Base-by-base conservation (phyloP, 2,329 filamentous ascomycete species). In the Alternaria burnsii region DNA sequence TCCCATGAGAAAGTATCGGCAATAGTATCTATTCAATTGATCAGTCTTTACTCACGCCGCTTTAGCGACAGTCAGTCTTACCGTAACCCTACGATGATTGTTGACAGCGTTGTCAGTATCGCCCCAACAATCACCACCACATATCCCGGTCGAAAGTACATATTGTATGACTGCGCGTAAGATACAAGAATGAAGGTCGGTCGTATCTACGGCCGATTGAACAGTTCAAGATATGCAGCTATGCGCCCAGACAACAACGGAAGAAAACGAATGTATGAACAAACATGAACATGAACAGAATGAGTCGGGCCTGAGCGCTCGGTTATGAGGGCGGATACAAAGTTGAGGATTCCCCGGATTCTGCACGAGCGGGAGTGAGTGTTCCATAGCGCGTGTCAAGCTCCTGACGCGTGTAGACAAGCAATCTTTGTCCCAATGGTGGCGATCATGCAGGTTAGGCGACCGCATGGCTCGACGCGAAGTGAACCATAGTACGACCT, bases 41-140 rank as follows among this genome's bases (percentile, higher is more conserved):
- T 68, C 34, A 68, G 60, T 46, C 24, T n/a, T 30, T 22, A 8
- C 5, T 41, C 12, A 10, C 24, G 24, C 5, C 20, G 38, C 16
- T n/a, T 24, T 10, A 47, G 32, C 7, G 8, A 18, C 36, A 41
- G 22, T n/a, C 24, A 24, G 36, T 62, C 70, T 40, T 62, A 78
- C 75, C 75, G 73, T 41, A 76, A 56, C 0, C 55, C 67, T 43
- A 78, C 70, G 12, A 78, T 61, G 14, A 78, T 57, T 7, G 74
- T 78, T n/a, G 75, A 77, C 28, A 76, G 40, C 38, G 71, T 70
- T n/a, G 76, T 78, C 64, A 78, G 63, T n/a, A 69, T 74, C 36
- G 67, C 58, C 40, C 74, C 74, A 16, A 76, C 72, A 48, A 78
- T 72, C 56, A 76, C 71, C 61, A 77, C 76, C 30, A 78, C 65